Evolutionary conservation across 441 rosid species (phyloP).

Genomic region (Jatropha multifida): DNA sequence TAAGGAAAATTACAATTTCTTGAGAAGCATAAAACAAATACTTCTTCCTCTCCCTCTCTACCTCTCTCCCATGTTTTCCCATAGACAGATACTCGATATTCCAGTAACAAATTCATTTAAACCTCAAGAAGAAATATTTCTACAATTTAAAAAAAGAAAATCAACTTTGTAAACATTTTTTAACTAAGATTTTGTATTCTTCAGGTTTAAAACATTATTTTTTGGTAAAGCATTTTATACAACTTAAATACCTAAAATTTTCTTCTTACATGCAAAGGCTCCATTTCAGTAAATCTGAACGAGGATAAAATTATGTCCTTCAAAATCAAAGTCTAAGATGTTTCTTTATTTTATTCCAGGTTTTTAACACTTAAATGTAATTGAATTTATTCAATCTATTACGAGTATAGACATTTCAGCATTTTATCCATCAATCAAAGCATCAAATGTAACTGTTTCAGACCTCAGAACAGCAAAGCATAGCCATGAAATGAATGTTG

Average conservation of each 20-base stretch:
- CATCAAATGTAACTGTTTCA: neutral
- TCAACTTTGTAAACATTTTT: neutral
- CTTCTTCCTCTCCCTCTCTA: neutral
- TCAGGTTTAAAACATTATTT: neutral
- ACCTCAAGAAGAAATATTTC: neutral
- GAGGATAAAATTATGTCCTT: neutral
- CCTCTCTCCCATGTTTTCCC: neutral
- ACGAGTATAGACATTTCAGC: neutral
- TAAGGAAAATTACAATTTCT: neutral
- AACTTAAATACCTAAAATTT: neutral
- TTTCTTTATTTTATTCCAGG: neutral
- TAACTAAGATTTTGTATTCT: neutral
- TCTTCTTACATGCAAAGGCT: neutral
- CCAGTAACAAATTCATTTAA: neutral
- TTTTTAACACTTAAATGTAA: neutral
- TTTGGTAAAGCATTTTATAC: neutral
- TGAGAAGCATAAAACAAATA: neutral
- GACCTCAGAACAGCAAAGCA: conserved; percentile 2
- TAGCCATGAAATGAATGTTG: neutral
- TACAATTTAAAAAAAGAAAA: too few relatives aligned
- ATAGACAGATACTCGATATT: neutral
- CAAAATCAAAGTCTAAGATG: too few relatives aligned
- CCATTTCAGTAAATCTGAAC: neutral
- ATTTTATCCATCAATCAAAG: too few relatives aligned
- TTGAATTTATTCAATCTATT: neutral